phyloP scores from a whole-genome alignment of 139 green algal genomes.

The Chlamydomonas asymmetrica region DNA sequence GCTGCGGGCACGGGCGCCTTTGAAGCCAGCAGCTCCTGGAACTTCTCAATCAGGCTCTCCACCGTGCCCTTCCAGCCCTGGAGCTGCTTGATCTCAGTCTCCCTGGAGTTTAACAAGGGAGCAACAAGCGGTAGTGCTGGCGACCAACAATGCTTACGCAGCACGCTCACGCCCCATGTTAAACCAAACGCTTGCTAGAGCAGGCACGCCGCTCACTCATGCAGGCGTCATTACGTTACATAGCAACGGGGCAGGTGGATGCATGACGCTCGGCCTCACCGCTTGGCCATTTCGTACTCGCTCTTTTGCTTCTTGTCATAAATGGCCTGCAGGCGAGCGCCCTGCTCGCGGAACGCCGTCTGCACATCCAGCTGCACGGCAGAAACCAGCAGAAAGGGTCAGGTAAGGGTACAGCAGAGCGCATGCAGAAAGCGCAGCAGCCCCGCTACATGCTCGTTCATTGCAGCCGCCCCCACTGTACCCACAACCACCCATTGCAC shows the following conservation, averaged over 20 bases:
- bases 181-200: neutral
- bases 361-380: constrained; percentile 88
- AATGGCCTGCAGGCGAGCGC: constrained; percentile 70
- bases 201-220: neutral
- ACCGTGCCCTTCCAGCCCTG: constrained; percentile 71
- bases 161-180: neutral
- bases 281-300: constrained; percentile 71
- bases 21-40: constrained; percentile 38
- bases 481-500: too few relatives aligned
- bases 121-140: too few relatives aligned
- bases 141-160: too few relatives aligned
- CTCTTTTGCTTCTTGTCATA: constrained; percentile 74
- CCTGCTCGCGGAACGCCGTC: constrained; percentile 82
- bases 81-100: constrained; percentile 86
- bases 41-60: constrained; percentile 60
- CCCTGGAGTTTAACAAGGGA: too few relatives aligned
- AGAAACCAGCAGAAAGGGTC: too few relatives aligned
- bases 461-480: too few relatives aligned
- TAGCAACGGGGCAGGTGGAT: too few relatives aligned
- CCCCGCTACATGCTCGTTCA: too few relatives aligned
- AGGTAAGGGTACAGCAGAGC: too few relatives aligned
- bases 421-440: too few relatives aligned
- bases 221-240: too few relatives aligned
- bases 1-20: neutral
- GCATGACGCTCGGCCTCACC: too few relatives aligned